Evolutionary conservation across 1,284 basidiomycete genomes (phyloP).

Genomic region (Spongiforma sp.): DNA sequence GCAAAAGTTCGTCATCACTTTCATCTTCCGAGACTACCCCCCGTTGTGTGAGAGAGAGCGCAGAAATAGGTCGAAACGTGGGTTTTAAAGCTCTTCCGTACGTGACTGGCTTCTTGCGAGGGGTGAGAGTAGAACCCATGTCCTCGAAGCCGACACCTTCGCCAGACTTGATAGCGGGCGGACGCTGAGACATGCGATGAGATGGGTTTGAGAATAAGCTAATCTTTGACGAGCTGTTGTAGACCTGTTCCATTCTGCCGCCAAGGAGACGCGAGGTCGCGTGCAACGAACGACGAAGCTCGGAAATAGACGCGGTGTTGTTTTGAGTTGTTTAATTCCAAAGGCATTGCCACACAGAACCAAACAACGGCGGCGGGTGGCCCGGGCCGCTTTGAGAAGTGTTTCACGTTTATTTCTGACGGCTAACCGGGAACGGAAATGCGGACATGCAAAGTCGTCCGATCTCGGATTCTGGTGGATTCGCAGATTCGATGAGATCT

Average conservation of each 20-base stretch:
- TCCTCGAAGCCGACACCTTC: constrained; percentile 33
- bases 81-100: constrained; percentile 7
- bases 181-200: constrained; percentile 33
- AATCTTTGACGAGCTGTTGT: background rate
- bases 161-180: constrained; percentile 31
- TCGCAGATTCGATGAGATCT: constrained; percentile 19
- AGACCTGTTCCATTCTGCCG: constrained; percentile 31
- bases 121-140: constrained; percentile 26
- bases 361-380: constrained; percentile 19
- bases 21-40: constrained; percentile 12
- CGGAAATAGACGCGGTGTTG: constrained; percentile 28
- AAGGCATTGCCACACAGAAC: constrained; percentile 30
- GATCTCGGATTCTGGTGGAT: constrained; percentile 18
- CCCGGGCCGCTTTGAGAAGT: background rate
- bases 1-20: constrained; percentile 38
- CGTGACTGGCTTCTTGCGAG: constrained; percentile 6
- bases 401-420: background rate
- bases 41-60: background rate
- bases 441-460: background rate
- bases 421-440: background rate
- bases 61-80: constrained; percentile 16
- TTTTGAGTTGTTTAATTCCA: constrained; percentile 34
- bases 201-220: constrained; percentile 21
- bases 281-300: no score
- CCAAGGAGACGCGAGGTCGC: background rate